phyloP scores from a whole-genome alignment of 805 yeast species.

The Yueomyces sp. region DNA sequence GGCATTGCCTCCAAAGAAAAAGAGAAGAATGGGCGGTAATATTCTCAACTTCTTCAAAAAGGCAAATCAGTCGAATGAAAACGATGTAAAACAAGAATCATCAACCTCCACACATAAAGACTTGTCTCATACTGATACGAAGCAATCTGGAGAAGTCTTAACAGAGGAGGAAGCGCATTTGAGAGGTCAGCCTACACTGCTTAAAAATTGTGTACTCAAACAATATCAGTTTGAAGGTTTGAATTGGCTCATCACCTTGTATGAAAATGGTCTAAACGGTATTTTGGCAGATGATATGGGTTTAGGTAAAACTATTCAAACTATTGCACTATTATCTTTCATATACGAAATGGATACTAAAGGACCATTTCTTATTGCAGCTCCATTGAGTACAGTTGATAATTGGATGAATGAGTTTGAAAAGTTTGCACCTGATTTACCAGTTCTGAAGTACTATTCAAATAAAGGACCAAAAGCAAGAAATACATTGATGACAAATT shows the following conservation, averaged over 20 bases:
- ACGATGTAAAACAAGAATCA: slow-evolving; percentile 1
- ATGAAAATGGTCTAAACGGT: slow-evolving; percentile 90
- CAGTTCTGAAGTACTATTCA: slow-evolving; percentile 55
- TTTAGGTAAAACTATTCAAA: slow-evolving; percentile 83
- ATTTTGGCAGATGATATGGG: slow-evolving; percentile 98
- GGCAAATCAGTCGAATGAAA: slow-evolving; percentile 2
- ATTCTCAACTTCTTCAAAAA: slow-evolving; percentile 14
- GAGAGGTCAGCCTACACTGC: slow-evolving; percentile 38
- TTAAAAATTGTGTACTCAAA: slow-evolving; percentile 51
- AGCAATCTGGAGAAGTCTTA: slow-evolving; percentile 8
- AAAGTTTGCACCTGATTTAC: slow-evolving; percentile 59
- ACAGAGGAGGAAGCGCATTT: slow-evolving; percentile 8
- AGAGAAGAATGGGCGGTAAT: slow-evolving; percentile 9
- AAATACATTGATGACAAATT: slow-evolving; percentile 20
- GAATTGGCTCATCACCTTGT: slow-evolving; percentile 79
- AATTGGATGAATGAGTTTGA: slow-evolving; percentile 73
- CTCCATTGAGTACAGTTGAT: slow-evolving; percentile 73
- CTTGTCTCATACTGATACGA: neutral
- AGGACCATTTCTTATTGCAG: slow-evolving; percentile 70
- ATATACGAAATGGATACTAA: slow-evolving; percentile 62
- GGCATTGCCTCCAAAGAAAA: slow-evolving; percentile 3
- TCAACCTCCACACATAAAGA: slow-evolving; percentile 4
- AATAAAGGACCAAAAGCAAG: slow-evolving; percentile 31
- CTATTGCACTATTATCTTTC: slow-evolving; percentile 65
- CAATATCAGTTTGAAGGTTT: slow-evolving; percentile 83